Percentiles rank a stretch among this genome's conserved stretches.
Conservation (phyloP, 2,329 filamentous ascomycete species). For the Talaromyces albobiverticillius region DNA sequence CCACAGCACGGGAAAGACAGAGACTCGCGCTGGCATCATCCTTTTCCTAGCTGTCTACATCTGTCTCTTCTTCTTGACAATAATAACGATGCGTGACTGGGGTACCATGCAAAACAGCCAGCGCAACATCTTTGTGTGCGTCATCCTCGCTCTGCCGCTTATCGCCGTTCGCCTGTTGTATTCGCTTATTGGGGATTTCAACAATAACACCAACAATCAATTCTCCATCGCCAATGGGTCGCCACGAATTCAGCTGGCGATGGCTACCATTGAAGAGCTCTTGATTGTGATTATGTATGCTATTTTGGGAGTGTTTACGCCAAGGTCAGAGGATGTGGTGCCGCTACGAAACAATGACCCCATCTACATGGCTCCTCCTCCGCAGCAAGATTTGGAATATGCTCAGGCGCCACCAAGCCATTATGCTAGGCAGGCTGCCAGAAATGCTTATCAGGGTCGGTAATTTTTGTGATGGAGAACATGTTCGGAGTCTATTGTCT, state of each 20-base stretch:
- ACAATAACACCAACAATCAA: not conserved
- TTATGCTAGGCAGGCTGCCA: no score
- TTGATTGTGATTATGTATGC: not conserved
- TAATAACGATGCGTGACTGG: not conserved
- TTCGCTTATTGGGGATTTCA: not conserved
- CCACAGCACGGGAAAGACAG: not conserved
- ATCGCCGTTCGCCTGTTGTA: conserved; percentile 3
- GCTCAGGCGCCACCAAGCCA: not conserved
- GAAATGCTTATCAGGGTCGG: no score
- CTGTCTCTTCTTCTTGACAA: not conserved
- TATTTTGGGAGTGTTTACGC: not conserved
- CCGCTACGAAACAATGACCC: not conserved
- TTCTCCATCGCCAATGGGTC: not conserved
- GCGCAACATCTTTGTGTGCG: not conserved
- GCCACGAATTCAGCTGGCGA: not conserved
- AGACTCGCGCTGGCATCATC: not conserved
- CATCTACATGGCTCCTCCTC: not conserved
- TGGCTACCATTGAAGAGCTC: conserved; percentile 1
- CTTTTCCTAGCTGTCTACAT: not conserved
- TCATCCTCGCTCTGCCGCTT: not conserved
- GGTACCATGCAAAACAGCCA: not conserved
- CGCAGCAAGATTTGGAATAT: not conserved
- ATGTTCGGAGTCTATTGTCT: no score
- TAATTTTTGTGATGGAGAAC: no score
- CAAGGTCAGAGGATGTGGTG: not conserved